phyloP scores from a whole-genome alignment of 148 eudicot species.

The Camellia sinensis region DNA sequence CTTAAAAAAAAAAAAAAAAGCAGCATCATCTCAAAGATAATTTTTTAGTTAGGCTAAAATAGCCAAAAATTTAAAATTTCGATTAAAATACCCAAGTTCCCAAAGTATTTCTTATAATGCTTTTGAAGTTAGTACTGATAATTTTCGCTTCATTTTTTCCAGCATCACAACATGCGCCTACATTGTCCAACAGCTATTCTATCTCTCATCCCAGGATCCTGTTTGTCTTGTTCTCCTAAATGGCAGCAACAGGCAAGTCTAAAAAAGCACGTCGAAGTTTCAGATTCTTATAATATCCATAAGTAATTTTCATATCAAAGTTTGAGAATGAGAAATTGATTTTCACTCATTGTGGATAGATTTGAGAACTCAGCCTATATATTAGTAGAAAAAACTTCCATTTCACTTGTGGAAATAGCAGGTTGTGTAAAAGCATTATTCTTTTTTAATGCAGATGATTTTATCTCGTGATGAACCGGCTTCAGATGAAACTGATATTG shows the following conservation, averaged over 20 bases:
- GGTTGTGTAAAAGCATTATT: not conserved
- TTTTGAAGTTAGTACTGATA: not conserved
- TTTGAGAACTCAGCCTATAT: not conserved
- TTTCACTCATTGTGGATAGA: not conserved
- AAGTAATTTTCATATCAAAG: not conserved
- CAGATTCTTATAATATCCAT: not conserved
- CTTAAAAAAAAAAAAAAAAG: no score
- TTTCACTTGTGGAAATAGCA: not conserved
- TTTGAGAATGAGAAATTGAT: not conserved
- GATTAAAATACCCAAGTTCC: no score
- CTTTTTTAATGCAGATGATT: no score
- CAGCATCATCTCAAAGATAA: no score
- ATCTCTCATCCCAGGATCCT: slow-evolving; percentile 54
- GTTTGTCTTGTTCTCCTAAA: slow-evolving; percentile 52
- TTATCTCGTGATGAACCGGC: not conserved
- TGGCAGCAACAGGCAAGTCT: slow-evolving; percentile 60
- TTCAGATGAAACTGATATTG: not conserved
- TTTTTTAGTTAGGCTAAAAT: no score
- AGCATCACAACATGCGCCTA: slow-evolving; percentile 69
- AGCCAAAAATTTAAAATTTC: no score
- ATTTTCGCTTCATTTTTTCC: slow-evolving; percentile 21
- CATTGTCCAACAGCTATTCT: slow-evolving; percentile 51
- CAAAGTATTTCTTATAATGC: not conserved
- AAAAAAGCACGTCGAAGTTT: not conserved
- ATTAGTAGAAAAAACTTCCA: not conserved